Base-by-base conservation (phyloP, 805 yeast species). In the Pichia manshurica region DNA sequence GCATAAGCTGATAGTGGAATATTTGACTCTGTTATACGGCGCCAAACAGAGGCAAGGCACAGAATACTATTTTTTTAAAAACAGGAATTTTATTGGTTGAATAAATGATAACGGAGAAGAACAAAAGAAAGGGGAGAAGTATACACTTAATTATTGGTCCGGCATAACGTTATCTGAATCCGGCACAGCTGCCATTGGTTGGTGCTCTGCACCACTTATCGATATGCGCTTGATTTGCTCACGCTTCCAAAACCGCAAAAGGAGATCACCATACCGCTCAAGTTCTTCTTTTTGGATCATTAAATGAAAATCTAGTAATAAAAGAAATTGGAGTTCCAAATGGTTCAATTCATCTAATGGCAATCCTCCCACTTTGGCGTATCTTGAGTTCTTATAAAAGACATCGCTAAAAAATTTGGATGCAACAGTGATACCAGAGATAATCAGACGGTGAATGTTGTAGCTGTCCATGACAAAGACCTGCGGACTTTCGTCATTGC, bases 351-450 rank as follows among this genome's bases (percentile, higher is more conserved):
- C 99, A 47, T 87, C 96, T 48, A 89, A 73, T 7, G 97, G 96
- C 47, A 91, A 73, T 0, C 98, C 98, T 5, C 98, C 98, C 39
- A 91, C 93, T 64, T 90, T 87, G 10, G 97, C 96, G 64, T 91
- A 91, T 53, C 98, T 77, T 46, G 93, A 81, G 64, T 91, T 91
- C 62, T 91, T 91, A 73, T 91, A 91, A 61, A 90, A 91, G 42
- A 90, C 87, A 66, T 91, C 98, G 58, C 91, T 82, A 65, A 90
- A 90, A 65, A 91, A 91, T 69, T 93, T 93, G 34, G 96, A 85
- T 23, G 96, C 87, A 22, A 93, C 97, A 0, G 99, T 91, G 51
- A 93, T 84, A 4, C 97, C 98, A 12, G 96, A 85, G 42, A 93
- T 91, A 44, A 93, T 87, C 54, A 93, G 73, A 52, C 99, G 75